Base-by-base conservation (phyloP, 2,329 filamentous ascomycete genomes). In the Neofusicoccum sp. region DNA sequence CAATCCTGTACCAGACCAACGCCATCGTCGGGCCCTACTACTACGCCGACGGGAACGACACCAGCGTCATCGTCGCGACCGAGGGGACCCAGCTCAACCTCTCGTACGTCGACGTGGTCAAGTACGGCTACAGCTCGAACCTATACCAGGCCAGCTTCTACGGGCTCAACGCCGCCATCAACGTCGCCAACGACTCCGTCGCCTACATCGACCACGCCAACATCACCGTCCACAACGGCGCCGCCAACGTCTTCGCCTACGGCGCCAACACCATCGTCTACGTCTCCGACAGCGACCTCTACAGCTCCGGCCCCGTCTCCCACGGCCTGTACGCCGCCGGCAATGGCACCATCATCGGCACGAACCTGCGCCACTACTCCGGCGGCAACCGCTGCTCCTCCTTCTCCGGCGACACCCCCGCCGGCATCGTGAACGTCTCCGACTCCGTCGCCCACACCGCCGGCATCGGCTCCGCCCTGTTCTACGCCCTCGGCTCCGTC, bases 221-320 rank as follows among this genome's bases (percentile, higher is more conserved):
- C 59, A 64, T 73, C 20, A 74, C 71, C 3, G 64, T 67, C 1
- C 72, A 74, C 62, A 73, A 74, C 49, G 72, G 72, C 6, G 71
- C 71, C 2, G 71, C 72, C 9, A 71, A 73, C 14, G 38, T 74
- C 38, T 74, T 71, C 38, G 62, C 68, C 3, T 73, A 71, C 34
- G 72, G 71, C 28, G 66, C 64, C 3, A 68, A 65, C 38, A 70
- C 68, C 0, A 59, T 66, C 9, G 67, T 71, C 4, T 51, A 70
- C 56, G 66, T 73, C 12, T 63, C 61, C 33, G 62, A 71, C 56
- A 56, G 66, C 2, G 67, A 68, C 64, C 65, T 74, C 2, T 74
- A 74, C 64, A 68, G 66, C 7, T 72, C 70, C 6, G 71, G 71
- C 0, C 71, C 71, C 1, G 67, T 71, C 1, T 64, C 68, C 0